A percentile compares a stretch with the other conserved stretches of the same genome.
These are phyloP conservation scores for Magnaporthiopsis rhizophila DNA, from an alignment of 2,329 filamentous ascomycete species.

Conservation along the genomic window DNA sequence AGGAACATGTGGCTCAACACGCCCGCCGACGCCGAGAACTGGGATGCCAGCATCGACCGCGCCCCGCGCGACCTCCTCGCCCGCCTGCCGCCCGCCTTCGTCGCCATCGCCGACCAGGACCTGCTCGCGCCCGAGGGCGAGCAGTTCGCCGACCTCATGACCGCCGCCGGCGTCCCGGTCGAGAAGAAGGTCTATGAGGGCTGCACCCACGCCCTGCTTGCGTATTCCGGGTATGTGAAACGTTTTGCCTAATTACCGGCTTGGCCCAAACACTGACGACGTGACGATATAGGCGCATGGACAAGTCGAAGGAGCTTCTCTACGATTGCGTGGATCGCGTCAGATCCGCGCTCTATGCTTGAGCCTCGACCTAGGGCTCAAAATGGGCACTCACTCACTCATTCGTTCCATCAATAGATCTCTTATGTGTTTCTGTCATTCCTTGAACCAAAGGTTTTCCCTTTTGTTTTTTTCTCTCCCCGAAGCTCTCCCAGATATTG, in stretches of 20 bases:
- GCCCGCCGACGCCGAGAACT: constrained; percentile 16
- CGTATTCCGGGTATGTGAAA: constrained; percentile 1
- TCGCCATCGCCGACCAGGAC: constrained; percentile 24
- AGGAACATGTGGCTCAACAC: constrained; percentile 23
- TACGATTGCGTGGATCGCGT: not conserved
- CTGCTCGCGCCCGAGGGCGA: constrained; percentile 24
- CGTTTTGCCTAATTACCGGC: not conserved
- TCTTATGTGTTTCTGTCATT: not conserved
- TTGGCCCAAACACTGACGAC: not conserved
- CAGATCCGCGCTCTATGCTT: not conserved
- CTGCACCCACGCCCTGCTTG: constrained; percentile 5
- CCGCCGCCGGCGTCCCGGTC: constrained; percentile 9
- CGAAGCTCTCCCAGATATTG: too few relatives aligned
- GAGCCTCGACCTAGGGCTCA: not conserved
- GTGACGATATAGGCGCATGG: not conserved
- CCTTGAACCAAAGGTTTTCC: not conserved
- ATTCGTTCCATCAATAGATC: not conserved
- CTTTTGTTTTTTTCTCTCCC: too few relatives aligned
- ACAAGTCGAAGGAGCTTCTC: constrained; percentile 1
- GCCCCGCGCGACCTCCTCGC: constrained; percentile 17
- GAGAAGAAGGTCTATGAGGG: constrained; percentile 17
- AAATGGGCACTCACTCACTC: not conserved
- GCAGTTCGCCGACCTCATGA: constrained; percentile 20
- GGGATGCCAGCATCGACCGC: constrained; percentile 24
- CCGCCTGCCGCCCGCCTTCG: constrained; percentile 22